Base-by-base conservation (phyloP, 306 rosid species). In the Quillaja saponaria region DNA sequence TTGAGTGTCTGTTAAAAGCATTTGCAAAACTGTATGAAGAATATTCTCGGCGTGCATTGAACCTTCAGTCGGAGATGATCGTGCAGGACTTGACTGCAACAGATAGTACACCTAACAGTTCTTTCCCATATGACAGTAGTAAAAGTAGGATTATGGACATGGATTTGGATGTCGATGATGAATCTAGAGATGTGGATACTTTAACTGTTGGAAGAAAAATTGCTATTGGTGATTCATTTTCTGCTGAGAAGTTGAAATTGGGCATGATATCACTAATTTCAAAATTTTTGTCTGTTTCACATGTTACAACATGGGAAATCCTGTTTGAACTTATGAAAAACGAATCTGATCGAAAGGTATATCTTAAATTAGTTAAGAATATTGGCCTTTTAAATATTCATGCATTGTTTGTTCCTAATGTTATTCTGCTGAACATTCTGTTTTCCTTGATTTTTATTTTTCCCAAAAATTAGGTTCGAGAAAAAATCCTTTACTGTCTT, bases 141-240 rank as follows among this genome's bases (percentile, higher is more conserved):
- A 80, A 68, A 80, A 88, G 78, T 78, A 87, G 82, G 68, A 82
- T 91, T 69, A 31, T 86, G 74, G 98, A 86, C 68, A 55, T 81
- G 80, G 98, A 91, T 34, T 77, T 91, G 82, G 98, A 88, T 79
- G 85, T 79, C 57, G 61, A 79, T 66, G 76, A 86, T 48, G 85
- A 79, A 72, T 79, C 90, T 34, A 76, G 78, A 77, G 98, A 91
- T 33, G 62, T 49, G 55, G 90, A 86, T 74, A 58, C 62, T 37
- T 69, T 74, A 64, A 35, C 76, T 10, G 79, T 53, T 71, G 75
- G 80, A 31, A 81, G 67, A 55, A 77, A 64, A 53, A 58, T 62
- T 35, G 65, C 67, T 39, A 58, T 65, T 33, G 77, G 77, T 44
- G 70, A 65, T 15, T 76, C 81, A 38, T 80, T 75, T 48, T 88